Evolutionary conservation across 208 protist genomes (phyloP), one percentile per base, ranked within the genome.

Genomic region (Hexamita inflata): DNA sequence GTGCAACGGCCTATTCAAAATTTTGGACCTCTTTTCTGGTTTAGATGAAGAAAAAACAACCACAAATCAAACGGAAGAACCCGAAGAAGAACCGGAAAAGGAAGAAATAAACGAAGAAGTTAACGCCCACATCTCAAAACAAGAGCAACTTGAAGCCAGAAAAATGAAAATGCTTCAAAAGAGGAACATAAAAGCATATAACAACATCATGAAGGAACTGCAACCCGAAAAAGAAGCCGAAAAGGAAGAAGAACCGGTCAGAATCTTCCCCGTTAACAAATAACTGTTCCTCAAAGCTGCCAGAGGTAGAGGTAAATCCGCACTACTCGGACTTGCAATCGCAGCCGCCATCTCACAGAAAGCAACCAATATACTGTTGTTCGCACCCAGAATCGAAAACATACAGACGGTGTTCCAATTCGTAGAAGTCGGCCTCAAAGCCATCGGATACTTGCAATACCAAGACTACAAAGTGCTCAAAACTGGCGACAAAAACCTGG

Each of bases 401-500:
- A 77, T 98, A 64, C 90, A 93, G 79, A 98, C 96, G 0, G 86
- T 99, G n/a, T 99, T 99, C 81, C 92, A 98, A 82, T 98, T 99
- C 79, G 88, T 94, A 0, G 87, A 97, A 45, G 92, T 91, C 35
- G 93, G 91, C 32, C 88, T 98, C 38, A 89, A 94, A 77, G 60
- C 61, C 15, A 28, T 97, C 49, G 91, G 90, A 32, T 95, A 95
- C 75, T 86, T 86, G 59, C 95, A 99, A 85, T 90, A 94, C 65
- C 77, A 85, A 1, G 94, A 99, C 80, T 99, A 95, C 85, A 91
- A 96, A 74, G 87, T 93, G 7, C 15, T 57, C 28, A 15, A 60
- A 34, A 53, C 57, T 35, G 9, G 26, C 1, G 24, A 34, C 29
- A 39, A 30, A 40, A 57, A 57, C 1, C 0, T 24, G 0, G 75